Conservation (phyloP, 1,284 basidiomycete species). For the Somion occarium region DNA sequence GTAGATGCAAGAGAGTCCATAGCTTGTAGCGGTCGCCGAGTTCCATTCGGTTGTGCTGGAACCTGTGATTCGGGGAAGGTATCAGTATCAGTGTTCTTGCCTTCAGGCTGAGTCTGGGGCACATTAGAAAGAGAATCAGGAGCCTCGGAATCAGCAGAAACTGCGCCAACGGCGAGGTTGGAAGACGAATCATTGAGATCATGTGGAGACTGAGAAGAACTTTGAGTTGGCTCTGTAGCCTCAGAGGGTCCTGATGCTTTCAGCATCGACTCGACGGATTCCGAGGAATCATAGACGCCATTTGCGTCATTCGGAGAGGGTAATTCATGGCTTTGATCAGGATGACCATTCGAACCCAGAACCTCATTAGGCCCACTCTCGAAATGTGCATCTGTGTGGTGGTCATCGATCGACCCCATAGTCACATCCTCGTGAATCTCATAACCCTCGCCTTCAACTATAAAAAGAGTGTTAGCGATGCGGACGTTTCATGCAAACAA, state of each 20-base stretch:
- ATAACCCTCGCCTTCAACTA: conserved; percentile 16
- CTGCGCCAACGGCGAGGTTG: not conserved
- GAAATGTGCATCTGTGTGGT: not conserved
- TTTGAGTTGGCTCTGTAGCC: conserved; percentile 4
- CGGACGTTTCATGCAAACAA: conserved; percentile 12
- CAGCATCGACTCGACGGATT: not conserved
- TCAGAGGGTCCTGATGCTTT: conserved; percentile 11
- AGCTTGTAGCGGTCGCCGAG: conserved; percentile 29
- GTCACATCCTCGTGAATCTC: conserved; percentile 11
- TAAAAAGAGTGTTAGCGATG: conserved; percentile 10
- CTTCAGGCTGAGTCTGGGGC: not conserved
- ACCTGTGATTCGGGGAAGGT: conserved; percentile 20
- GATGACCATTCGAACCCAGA: not conserved
- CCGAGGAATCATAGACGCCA: not conserved
- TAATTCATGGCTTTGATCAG: not conserved
- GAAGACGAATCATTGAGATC: conserved; percentile 14
- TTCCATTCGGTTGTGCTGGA: conserved; percentile 9
- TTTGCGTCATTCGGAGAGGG: not conserved
- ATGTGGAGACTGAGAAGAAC: conserved; percentile 13
- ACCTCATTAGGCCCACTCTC: not conserved
- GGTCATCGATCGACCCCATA: not conserved
- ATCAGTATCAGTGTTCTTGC: conserved; percentile 13
- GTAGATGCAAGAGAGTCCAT: conserved; percentile 43
- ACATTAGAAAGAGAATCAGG: conserved; percentile 16
- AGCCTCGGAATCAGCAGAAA: conserved; percentile 20